A percentile compares a stretch with the other conserved stretches of the same genome.
Evolutionary conservation across 1,139 yeast genomes (phyloP).

Genomic region (Suhomyces choctaworum): DNA sequence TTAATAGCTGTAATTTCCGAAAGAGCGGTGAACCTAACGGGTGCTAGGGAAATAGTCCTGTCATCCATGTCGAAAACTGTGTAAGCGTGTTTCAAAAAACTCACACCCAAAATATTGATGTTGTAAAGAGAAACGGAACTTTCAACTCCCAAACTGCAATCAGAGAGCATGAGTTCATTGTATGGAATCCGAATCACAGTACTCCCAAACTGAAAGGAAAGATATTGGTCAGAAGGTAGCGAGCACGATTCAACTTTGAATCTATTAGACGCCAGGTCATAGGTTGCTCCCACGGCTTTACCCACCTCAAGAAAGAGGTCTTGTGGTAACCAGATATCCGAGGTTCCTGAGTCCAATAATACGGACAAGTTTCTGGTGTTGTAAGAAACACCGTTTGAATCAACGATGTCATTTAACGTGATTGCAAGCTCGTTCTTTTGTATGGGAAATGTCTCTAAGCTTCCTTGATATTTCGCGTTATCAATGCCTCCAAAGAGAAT

Average conservation of each 20-base stretch:
- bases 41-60: constrained; percentile 38
- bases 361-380: constrained; percentile 15
- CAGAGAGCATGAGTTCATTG: constrained; percentile 7
- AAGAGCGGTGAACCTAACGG: constrained; percentile 30
- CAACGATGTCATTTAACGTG: constrained; percentile 11
- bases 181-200: constrained; percentile 7
- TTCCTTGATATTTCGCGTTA: constrained; percentile 51
- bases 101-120: constrained; percentile 32
- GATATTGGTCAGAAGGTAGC: constrained; percentile 5
- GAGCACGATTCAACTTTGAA: constrained; percentile 5
- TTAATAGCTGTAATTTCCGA: constrained; percentile 2
- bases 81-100: constrained; percentile 40
- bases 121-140: constrained; percentile 11
- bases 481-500: constrained; percentile 62
- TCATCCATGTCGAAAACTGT: constrained; percentile 42
- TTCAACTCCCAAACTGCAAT: constrained; percentile 8
- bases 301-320: constrained; percentile 7
- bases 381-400: constrained; percentile 11
- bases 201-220: constrained; percentile 7
- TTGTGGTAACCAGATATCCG: constrained; percentile 17
- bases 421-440: constrained; percentile 4
- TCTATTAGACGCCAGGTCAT: constrained; percentile 2
- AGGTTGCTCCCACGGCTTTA: constrained; percentile 6
- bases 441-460: constrained; percentile 28
- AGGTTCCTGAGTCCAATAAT: constrained; percentile 44